Base-by-base conservation (phyloP, 83 land plant species). In the Picea abies region DNA sequence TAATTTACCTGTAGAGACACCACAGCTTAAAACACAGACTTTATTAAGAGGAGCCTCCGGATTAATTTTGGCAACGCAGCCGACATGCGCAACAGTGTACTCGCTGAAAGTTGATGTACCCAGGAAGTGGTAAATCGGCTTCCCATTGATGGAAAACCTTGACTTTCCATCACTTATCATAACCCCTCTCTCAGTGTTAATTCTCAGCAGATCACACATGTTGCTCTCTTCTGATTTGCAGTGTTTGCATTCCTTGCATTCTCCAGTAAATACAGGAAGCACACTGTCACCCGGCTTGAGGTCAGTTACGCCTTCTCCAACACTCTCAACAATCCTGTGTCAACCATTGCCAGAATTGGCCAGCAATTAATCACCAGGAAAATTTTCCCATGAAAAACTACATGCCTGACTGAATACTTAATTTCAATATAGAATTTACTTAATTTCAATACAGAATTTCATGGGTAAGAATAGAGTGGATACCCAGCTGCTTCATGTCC, bases 101-200 rank as follows among this genome's bases (percentile, higher is more conserved):
- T 87, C 81, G 65, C 87, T 87, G 84, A 87, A 87, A 5, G 89
- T 81, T 3, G 89, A 87, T 63, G 87, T 87, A 32, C 89, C 89
- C 19, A 87, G 26, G 73, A 87, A 87, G 62, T 87, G 87, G 66
- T 87, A 85, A 25, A 87, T 87, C 12, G 89, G 89, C 22, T 80
- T 47, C 16, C 89, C 89, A 12, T 81, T 81, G 14, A 84, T 71
- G 25, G 84, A 84, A n/a, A 87, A 87, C 16, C 89, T 63, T 2
- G 84, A 63, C 15, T 80, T 47, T 5, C 83, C 83, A 78, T 87
- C 89, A 25, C 49, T 29, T 0, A 84, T 32, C 89, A 87, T 87
- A 8, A 84, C 89, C 17, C 87, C 89, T 29, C 64, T 84, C 3
- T 87, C 88, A 15, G 83, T 84, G n/a, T 88, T 75, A 39, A 87